Percentiles rank a stretch among this genome's conserved stretches.
phyloP scores from a whole-genome alignment of 352 stramenopile genomes.

The Globisporangium barbulae region DNA sequence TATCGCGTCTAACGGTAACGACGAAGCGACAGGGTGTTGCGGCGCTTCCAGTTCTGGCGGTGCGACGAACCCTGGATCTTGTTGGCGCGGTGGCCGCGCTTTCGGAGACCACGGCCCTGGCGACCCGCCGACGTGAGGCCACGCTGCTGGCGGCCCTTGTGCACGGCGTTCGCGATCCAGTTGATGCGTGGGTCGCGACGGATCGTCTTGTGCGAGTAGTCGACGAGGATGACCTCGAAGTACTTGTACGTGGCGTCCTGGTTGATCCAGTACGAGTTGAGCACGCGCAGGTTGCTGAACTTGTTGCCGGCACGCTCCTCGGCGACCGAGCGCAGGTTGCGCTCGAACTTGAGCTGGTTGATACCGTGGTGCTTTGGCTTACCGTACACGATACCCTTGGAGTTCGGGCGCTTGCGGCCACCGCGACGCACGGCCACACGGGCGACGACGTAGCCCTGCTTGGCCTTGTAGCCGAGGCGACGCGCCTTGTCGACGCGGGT shows the following conservation, averaged over 20 bases:
- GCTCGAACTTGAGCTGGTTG: constrained; percentile 99
- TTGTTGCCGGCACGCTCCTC: constrained; percentile 98
- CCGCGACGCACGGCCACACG: constrained; percentile 97
- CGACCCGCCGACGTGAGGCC: constrained; percentile 98
- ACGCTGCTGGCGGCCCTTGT: constrained; percentile 99
- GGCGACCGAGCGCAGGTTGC: constrained; percentile 97
- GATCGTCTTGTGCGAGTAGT: constrained; percentile 98
- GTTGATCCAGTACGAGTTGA: constrained; percentile 99
- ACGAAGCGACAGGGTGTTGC: constrained; percentile 98
- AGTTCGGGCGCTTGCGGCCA: constrained; percentile 98
- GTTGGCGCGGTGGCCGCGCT: constrained; percentile 98
- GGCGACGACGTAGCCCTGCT: constrained; percentile 99
- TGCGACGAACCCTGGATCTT: constrained; percentile 98
- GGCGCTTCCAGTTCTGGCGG: constrained; percentile 97
- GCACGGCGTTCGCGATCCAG: constrained; percentile 99
- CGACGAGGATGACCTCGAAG: constrained; percentile 99
- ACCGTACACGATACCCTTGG: constrained; percentile 99
- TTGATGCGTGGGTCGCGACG: constrained; percentile 99
- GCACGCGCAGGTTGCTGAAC: constrained; percentile 97
- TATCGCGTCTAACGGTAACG: constrained; percentile 92
- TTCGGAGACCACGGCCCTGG: constrained; percentile 96
- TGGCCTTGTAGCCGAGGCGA: constrained; percentile 99
- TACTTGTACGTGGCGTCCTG: constrained; percentile 99
- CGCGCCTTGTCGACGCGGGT: constrained; percentile 99
- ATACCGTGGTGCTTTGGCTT: constrained; percentile 99